These are phyloP conservation scores for Diplodia seriata DNA, from an alignment of 2,329 filamentous ascomycete species.

Conservation along the genomic window DNA sequence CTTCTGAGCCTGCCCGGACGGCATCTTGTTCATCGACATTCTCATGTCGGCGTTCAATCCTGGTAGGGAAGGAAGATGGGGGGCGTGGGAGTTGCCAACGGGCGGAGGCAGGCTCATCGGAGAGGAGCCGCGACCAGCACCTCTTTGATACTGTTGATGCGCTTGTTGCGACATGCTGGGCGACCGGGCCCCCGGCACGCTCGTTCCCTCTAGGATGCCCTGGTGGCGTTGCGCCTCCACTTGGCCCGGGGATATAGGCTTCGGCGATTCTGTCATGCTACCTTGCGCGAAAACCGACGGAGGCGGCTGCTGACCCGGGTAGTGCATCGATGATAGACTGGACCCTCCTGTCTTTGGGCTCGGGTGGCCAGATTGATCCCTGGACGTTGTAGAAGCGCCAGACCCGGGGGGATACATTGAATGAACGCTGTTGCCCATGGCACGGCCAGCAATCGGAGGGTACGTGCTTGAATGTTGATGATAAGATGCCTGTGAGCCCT, in stretches of 20 bases:
- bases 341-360: constrained; percentile 48
- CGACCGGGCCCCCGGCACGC: constrained; percentile 64
- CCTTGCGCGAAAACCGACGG: constrained; percentile 70
- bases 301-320: constrained; percentile 51
- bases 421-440: constrained; percentile 40
- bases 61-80: constrained; percentile 53
- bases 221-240: constrained; percentile 60
- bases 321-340: constrained; percentile 47
- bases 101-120: constrained; percentile 54
- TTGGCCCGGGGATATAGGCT: constrained; percentile 75
- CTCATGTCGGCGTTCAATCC: constrained; percentile 43
- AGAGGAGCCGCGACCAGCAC: constrained; percentile 63
- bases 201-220: constrained; percentile 56
- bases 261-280: constrained; percentile 83
- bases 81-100: constrained; percentile 49
- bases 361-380: constrained; percentile 50
- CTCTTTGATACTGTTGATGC: constrained; percentile 66
- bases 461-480: constrained; percentile 77
- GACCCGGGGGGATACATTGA: constrained; percentile 47
- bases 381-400: constrained; percentile 37
- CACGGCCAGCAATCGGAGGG: constrained; percentile 66
- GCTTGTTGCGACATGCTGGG: constrained; percentile 69
- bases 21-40: constrained; percentile 37
- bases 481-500: constrained; percentile 64
- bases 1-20: constrained; percentile 35